Conservation (phyloP, 2,329 filamentous ascomycete genomes). For the Thermochaetoides dissita region DNA sequence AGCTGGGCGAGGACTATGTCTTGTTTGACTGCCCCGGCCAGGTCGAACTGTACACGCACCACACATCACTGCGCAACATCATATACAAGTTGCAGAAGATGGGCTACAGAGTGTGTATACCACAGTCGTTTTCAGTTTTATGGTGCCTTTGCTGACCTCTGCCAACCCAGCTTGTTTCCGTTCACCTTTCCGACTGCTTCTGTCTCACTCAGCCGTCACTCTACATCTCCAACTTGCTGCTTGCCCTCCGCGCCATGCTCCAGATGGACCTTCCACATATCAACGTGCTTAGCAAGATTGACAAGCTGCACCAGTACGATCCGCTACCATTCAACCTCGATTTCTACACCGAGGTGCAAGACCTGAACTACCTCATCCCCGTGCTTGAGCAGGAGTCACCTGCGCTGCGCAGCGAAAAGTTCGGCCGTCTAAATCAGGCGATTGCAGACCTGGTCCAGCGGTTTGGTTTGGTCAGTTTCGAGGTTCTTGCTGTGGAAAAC, state of each 20-base stretch:
- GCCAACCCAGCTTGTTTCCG: constrained; percentile 60
- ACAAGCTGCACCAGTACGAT: constrained; percentile 76
- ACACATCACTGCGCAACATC: constrained; percentile 80
- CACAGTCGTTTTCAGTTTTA: neutral
- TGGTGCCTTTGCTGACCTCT: constrained; percentile 18
- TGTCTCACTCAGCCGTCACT: constrained; percentile 85
- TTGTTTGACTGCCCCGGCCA: constrained; percentile 95
- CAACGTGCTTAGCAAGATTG: constrained; percentile 95
- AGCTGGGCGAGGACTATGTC: constrained; percentile 78
- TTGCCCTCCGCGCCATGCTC: constrained; percentile 90
- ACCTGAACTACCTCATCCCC: constrained; percentile 71
- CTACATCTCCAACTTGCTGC: constrained; percentile 85
- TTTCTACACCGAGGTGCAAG: constrained; percentile 94
- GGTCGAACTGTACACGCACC: constrained; percentile 93
- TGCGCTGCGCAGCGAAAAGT: constrained; percentile 56
- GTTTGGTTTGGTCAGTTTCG: constrained; percentile 80
- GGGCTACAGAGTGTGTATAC: constrained; percentile 67
- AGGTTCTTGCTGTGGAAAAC: constrained; percentile 90
- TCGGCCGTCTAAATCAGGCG: constrained; percentile 69
- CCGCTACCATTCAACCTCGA: constrained; percentile 89
- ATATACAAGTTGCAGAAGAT: constrained; percentile 82
- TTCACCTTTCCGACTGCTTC: constrained; percentile 90
- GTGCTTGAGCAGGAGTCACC: constrained; percentile 68
- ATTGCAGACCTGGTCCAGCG: constrained; percentile 77
- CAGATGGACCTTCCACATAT: constrained; percentile 95